A percentile compares a stretch with the other conserved stretches of the same genome.
phyloP scores from a whole-genome alignment of 2,329 filamentous ascomycete genomes.

The Beauveria rudraprayagi region DNA sequence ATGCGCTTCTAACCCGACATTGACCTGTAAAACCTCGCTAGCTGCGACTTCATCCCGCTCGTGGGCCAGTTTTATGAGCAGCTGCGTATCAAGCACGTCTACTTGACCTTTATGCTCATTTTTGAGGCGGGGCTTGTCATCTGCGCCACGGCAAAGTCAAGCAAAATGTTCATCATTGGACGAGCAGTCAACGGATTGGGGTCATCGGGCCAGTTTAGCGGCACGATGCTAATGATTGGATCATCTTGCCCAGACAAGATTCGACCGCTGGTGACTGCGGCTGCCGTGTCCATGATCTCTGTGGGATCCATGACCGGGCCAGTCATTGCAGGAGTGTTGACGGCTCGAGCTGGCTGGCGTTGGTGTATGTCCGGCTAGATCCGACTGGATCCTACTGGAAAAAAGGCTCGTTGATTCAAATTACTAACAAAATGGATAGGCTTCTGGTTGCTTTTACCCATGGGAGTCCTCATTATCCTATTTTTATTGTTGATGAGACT shows the following conservation, averaged over 20 bases:
- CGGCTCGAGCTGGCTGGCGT: conserved; percentile 8
- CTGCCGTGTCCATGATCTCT: conserved; percentile 4
- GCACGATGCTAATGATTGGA: conserved; percentile 3
- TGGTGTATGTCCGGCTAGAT: conserved; percentile 5
- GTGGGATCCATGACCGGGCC: conserved; percentile 10
- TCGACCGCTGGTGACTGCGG: not conserved
- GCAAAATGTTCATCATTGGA: conserved; percentile 6
- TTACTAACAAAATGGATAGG: not conserved
- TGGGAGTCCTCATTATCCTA: not conserved
- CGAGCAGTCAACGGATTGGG: conserved; percentile 7
- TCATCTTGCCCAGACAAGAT: not conserved
- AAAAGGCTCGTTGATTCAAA: too few species aligned
- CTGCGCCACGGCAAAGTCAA: not conserved
- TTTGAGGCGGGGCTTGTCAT: conserved; percentile 6
- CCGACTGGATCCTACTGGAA: too few species aligned
- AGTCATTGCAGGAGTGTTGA: conserved; percentile 7
- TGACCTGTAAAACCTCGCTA: not conserved
- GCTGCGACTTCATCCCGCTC: conserved; percentile 6
- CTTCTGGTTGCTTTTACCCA: conserved; percentile 8
- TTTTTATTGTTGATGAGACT: too few species aligned
- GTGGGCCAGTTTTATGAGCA: conserved; percentile 7
- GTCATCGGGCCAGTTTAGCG: conserved; percentile 7
- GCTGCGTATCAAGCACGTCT: conserved; percentile 8
- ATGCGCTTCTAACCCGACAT: too few species aligned
- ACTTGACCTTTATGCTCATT: conserved; percentile 5